Base-by-base conservation (phyloP, 495 filamentous ascomycete species). In the Saxispiralis lemnorum region DNA sequence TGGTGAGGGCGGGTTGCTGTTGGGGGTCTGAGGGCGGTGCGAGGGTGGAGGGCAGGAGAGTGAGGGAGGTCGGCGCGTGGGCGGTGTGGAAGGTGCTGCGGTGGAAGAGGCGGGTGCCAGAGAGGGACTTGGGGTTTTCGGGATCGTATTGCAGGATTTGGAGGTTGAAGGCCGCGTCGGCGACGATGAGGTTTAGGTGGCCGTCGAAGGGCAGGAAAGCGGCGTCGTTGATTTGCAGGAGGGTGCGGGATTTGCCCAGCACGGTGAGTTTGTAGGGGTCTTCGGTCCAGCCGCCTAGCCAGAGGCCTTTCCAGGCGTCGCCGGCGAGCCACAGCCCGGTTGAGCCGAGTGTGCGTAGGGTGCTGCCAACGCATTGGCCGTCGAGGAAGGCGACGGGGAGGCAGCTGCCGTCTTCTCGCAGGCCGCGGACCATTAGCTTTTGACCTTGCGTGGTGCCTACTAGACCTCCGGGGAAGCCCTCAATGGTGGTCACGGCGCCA, bases 331-430 rank as follows among this genome's bases (percentile, higher is more conserved):
- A 82, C 56, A 96, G 67, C 3, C 88, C 87, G 0, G 85, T 92
- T 1, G 79, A 76, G 18, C 71, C 71, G 31, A 96, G 67, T 49
- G 83, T 81, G 56, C 86, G 92, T 37, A 79, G 75, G 3, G 78
- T 71, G 1, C 73, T 83, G 24, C 93, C 81, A 59, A 88, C 87
- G 62, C 81, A 85, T 64, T 82, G 87, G 78, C 93, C 86, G 54
- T 99, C 89, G 75, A 99, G 82, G 54, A 99, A 99, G 0, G 89
- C 89, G 17, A 96, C 88, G 0, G 89, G 89, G 1, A 96, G 69
- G 35, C 96, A 68, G 3, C 76, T 81, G 1, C 83, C 81, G 52
- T 99, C 89, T 61, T 96, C 89, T 54, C 95, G 95, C 0, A 99
- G 67, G 31, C 89, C 89, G 39, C 89, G 69, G 2, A 99, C 85